Conservation (phyloP, 192 early-diverging fungal species). For the Coemansia sp. region DNA sequence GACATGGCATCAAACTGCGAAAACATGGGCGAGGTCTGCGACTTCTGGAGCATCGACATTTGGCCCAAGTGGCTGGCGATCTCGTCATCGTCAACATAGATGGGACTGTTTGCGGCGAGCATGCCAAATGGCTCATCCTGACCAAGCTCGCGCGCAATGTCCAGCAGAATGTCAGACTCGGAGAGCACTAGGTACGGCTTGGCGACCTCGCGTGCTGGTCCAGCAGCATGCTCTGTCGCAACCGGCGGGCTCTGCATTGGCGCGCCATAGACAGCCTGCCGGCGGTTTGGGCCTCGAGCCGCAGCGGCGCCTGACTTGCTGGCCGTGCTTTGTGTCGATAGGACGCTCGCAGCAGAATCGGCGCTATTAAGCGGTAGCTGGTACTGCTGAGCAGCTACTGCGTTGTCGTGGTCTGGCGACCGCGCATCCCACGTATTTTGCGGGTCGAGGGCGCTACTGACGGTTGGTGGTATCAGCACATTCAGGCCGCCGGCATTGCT, state of each 20-base stretch:
- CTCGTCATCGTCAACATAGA: conserved; percentile 42
- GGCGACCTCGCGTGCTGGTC: conserved; percentile 1
- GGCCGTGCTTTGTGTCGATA: conserved; percentile 11
- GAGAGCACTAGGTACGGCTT: neutral
- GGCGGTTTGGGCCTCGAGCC: conserved; percentile 16
- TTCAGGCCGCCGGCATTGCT: conserved; percentile 23
- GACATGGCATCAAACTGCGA: conserved; percentile 15
- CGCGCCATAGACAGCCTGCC: conserved; percentile 40
- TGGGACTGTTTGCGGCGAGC: conserved; percentile 21
- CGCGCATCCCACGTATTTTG: conserved; percentile 36
- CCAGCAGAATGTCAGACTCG: conserved; percentile 35
- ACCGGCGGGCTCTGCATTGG: conserved; percentile 18
- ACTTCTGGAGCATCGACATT: conserved; percentile 17
- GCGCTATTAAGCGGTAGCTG: conserved; percentile 21
- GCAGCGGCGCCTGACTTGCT: conserved; percentile 1
- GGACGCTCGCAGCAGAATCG: conserved; percentile 17
- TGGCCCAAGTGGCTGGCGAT: conserved; percentile 36
- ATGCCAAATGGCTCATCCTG: conserved; percentile 34
- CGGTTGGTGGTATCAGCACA: conserved; percentile 29
- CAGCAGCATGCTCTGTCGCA: conserved; percentile 2
- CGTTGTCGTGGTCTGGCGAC: conserved; percentile 30
- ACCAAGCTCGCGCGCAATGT: conserved; percentile 55
- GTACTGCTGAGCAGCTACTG: neutral
- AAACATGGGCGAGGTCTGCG: conserved; percentile 27
- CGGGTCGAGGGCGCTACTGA: neutral